Base-by-base conservation (phyloP, 2,329 filamentous ascomycete species). In the Emericellopsis atlantica region DNA sequence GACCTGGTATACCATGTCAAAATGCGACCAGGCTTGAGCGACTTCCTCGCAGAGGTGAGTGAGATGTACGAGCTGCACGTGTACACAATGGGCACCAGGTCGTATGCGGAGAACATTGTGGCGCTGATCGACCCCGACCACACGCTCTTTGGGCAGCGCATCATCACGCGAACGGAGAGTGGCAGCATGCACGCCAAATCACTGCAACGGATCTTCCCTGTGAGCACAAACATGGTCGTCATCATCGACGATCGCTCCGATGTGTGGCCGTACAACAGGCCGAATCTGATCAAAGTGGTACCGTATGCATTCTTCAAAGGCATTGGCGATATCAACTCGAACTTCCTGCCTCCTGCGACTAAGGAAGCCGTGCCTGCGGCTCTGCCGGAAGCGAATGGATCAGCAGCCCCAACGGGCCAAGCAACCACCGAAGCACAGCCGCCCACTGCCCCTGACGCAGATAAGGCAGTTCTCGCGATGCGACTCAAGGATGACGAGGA, bases 1-100 rank as follows among this genome's bases (percentile, higher is more conserved):
- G 81, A 80, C n/a, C 90, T 83, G 56, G 95, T 84, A 74, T 98
- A 98, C 62, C 98, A 96, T 61, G 94, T 98, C 67, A 98, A 98
- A 66, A 79, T 95, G 65, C 85, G 92, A 31, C 92, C 92, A 0
- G 88, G 89, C 3, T 65, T 96, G 39, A 70, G 78, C 46, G 75
- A 82, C 34, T 98, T 98, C 54, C 69, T 98, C 38, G 70, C 84
- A 44, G 75, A 77, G 40, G 73, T 95, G 37, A 77, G 87, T 1
- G 73, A 80, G 53, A 67, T 92, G 52, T 98, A 92, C 63, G 92
- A 98, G 64, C 70, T 96, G 54, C 92, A 98, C 58, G 90, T 98
- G 47, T 98, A 98, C 66, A 98, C 92, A 35, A 98, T 98, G 92
- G 92, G 90, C 43, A 98, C 92, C 18, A 78, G 92, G 47, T 86